Evolutionary conservation across 2,329 filamentous ascomycete genomes (phyloP).

Genomic region (Phaeosphaeriaceae sp.): DNA sequence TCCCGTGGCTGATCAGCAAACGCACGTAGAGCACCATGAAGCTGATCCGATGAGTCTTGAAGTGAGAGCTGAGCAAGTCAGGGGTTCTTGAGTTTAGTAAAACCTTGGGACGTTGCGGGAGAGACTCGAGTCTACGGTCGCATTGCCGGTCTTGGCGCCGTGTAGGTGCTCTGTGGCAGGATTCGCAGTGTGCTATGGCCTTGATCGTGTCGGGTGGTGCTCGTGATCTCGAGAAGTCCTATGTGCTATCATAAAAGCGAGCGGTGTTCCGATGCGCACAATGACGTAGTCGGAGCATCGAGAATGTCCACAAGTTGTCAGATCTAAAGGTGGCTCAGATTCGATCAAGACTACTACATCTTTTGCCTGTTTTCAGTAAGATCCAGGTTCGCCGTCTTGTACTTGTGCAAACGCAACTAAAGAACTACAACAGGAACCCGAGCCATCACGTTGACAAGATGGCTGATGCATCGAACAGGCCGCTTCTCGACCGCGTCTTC

Average conservation of each 20-base stretch:
- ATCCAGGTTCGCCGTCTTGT: not conserved
- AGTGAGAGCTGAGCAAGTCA: too few species aligned
- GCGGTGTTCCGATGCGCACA: not conserved
- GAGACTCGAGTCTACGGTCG: too few species aligned
- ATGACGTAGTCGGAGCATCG: not conserved
- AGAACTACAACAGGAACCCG: too few species aligned
- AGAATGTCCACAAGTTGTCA: not conserved
- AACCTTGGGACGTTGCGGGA: too few species aligned
- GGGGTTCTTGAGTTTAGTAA: too few species aligned
- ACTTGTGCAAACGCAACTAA: not conserved
- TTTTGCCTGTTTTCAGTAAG: not conserved
- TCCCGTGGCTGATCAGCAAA: too few species aligned
- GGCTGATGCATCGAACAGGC: not conserved
- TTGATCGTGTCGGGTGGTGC: not conserved
- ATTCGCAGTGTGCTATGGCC: too few species aligned
- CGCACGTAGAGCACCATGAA: too few species aligned
- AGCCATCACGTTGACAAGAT: not conserved
- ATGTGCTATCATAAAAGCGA: not conserved
- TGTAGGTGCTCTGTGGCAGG: too few species aligned
- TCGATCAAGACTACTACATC: not conserved
- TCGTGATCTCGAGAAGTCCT: not conserved
- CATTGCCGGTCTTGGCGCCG: too few species aligned
- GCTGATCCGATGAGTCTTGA: too few species aligned
- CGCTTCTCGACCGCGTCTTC: slow-evolving; percentile 49
- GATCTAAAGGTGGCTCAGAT: not conserved